These are phyloP conservation scores for Vitis labrusca DNA, from an alignment of 164 flowering plant species.

Conservation along the genomic window DNA sequence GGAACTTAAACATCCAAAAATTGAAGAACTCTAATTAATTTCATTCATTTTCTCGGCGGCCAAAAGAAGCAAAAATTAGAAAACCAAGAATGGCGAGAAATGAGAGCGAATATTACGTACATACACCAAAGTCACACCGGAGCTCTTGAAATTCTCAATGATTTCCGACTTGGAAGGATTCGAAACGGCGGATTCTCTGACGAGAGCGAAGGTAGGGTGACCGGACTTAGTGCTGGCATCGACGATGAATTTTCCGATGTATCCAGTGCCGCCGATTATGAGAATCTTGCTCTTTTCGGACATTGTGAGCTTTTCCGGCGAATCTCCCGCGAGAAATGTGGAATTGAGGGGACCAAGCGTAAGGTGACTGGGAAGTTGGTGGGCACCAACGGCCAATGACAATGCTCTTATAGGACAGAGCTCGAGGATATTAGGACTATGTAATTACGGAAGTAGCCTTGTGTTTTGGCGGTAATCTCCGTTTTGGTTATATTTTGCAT, in stretches of 20 bases:
- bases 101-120: slow-evolving; percentile 14
- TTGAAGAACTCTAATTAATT: not conserved
- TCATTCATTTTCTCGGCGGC: not conserved
- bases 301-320: slow-evolving; percentile 15
- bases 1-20: not conserved
- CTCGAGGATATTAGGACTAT: too few species aligned
- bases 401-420: too few species aligned
- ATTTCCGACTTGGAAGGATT: slow-evolving; percentile 29
- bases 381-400: too few species aligned
- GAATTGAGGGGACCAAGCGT: too few species aligned
- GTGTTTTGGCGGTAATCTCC: too few species aligned
- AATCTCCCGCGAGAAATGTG: not conserved
- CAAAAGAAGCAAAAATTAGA: not conserved
- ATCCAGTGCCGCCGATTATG: slow-evolving; percentile 52
- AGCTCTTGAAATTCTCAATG: slow-evolving; percentile 27
- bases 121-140: not conserved
- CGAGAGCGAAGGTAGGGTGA: slow-evolving; percentile 43
- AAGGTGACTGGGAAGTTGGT: too few species aligned
- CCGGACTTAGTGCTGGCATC: slow-evolving; percentile 40
- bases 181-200: slow-evolving; percentile 34
- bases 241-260: slow-evolving; percentile 49
- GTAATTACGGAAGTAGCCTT: too few species aligned
- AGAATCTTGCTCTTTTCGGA: slow-evolving; percentile 39
- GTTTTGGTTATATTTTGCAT: too few species aligned
- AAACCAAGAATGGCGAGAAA: not conserved